Evolutionary conservation across 1,139 yeast genomes (phyloP).

Genomic region (Sugiyamaella xylanicola): DNA sequence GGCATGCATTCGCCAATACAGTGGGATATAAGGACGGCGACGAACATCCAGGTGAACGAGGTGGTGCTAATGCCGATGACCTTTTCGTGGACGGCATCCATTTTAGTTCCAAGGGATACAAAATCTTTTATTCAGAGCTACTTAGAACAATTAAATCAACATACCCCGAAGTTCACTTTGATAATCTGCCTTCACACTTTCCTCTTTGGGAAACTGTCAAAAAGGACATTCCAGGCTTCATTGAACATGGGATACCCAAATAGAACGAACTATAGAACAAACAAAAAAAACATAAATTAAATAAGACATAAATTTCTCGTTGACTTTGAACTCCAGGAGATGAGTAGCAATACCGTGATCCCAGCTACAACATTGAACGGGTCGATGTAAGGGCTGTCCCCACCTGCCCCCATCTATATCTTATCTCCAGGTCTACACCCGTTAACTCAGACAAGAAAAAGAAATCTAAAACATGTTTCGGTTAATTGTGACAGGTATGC

Average conservation of each 20-base stretch:
- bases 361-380: too few species aligned
- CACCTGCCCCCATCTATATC: constrained; percentile 2
- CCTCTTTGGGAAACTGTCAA: constrained; percentile 41
- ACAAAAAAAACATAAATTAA: too few species aligned
- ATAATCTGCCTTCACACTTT: neutral
- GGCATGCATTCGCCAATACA: constrained; percentile 46
- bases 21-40: constrained; percentile 37
- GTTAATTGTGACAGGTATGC: neutral
- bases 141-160: constrained; percentile 17
- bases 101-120: constrained; percentile 62
- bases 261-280: neutral
- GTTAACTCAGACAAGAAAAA: neutral
- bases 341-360: too few species aligned
- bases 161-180: constrained; percentile 19
- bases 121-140: constrained; percentile 36
- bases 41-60: constrained; percentile 28
- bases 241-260: neutral
- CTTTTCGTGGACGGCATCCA: constrained; percentile 67
- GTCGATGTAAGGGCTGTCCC: too few species aligned
- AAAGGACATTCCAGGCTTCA: neutral
- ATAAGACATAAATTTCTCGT: too few species aligned
- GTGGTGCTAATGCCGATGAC: constrained; percentile 28
- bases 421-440: neutral
- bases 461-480: neutral
- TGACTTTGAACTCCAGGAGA: too few species aligned